These are phyloP conservation scores for Populus euphratica DNA, from an alignment of 345 rosid species.

Conservation along the genomic window DNA sequence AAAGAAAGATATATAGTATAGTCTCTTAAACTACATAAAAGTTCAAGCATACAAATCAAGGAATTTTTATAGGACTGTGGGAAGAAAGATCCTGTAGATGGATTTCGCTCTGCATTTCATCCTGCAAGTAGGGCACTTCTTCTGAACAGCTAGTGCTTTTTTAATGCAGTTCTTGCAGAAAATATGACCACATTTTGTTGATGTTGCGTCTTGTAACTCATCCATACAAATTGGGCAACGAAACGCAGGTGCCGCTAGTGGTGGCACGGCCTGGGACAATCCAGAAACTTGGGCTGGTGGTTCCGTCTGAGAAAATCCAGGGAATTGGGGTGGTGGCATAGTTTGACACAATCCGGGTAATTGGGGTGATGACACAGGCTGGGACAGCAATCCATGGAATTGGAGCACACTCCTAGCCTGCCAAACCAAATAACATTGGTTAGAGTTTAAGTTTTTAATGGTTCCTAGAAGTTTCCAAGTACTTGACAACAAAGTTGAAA, in stretches of 20 bases:
- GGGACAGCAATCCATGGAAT: not conserved
- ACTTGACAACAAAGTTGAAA: not conserved
- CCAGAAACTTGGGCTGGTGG: not conserved
- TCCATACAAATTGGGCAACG: constrained; percentile 29
- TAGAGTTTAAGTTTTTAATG: not conserved
- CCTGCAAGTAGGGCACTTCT: constrained; percentile 33
- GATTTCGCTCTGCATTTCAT: constrained; percentile 18
- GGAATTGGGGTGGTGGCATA: not conserved
- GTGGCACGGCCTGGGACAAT: not conserved
- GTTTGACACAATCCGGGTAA: not conserved
- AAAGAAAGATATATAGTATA: not conserved
- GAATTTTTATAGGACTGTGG: not conserved
- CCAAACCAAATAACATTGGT: not conserved
- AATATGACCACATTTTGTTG: constrained; percentile 36
- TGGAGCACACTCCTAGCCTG: not conserved
- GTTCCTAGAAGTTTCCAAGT: not conserved
- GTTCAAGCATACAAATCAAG: not conserved
- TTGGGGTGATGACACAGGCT: not conserved
- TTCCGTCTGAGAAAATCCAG: not conserved
- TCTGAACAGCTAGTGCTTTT: constrained; percentile 13
- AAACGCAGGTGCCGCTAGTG: not conserved
- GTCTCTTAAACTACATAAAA: not conserved
- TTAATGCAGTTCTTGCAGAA: constrained; percentile 32
- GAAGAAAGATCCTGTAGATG: constrained; percentile 28
- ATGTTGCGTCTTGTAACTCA: constrained; percentile 16